Base-by-base conservation (phyloP, 129 eudicot genomes). In the Ambrosia trifida region DNA sequence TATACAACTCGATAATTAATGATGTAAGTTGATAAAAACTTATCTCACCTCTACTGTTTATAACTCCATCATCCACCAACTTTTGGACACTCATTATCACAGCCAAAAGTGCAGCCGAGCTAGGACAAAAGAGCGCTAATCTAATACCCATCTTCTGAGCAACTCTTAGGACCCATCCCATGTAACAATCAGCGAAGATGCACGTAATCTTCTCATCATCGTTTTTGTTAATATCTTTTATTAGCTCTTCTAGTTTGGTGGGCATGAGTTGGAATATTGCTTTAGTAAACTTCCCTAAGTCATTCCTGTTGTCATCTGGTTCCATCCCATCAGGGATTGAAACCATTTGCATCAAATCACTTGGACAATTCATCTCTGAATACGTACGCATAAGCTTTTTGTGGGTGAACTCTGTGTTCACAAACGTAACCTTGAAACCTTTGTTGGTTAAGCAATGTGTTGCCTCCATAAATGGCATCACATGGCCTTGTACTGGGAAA, bases 281-380 rank as follows among this genome's bases (percentile, higher is more conserved):
- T 46, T 68, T 69, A 0, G 74, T 14, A n/a, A 76, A 45, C 69
- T 30, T 79, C 1, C 58, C 83, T 4, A 72, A 8, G 57, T 84
- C 85, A 47, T 30, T 84, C 58, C 93, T 79, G 45, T 87, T 80
- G 11, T 84, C 87, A 32, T 70, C 33, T 4, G 82, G 66, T 35
- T 74, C 89, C 17, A 84, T 19, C 12, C 87, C 93, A 71, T 87
- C 89, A 1, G 89, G 85, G 56, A 87, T 57, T 1, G 85, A 79
- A 33, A 70, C 78, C 59, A 87, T 14, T 44, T 14, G 65, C 43
- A 59, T 59, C 43, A 59, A 32, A 31, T 59, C 11, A 31, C 5
- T 28, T 1, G 41, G 40, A 10, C 43, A 12, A 4, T 68, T 80
- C 51, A 30, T 58, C n/a, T 70, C 61, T 5, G 81, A 59, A 35